phyloP scores from a whole-genome alignment of 805 yeast genomes.

The Dipodascus albidus region DNA sequence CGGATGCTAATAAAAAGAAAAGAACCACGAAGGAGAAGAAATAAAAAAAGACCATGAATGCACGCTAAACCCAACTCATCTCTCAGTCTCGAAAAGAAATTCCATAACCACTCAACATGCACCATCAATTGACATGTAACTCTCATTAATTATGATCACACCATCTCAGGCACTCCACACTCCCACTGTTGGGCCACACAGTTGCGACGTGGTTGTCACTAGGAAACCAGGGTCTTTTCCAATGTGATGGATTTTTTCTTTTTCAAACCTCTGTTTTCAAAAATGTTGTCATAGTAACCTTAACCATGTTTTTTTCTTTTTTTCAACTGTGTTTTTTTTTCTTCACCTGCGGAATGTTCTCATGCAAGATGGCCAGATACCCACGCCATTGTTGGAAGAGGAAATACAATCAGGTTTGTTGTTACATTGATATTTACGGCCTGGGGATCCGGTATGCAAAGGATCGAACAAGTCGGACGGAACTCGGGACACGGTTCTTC shows the following conservation, averaged over 20 bases:
- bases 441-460: too few species aligned
- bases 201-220: not conserved
- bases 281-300: not conserved
- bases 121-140: not conserved
- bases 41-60: conserved; percentile 2
- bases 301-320: not conserved
- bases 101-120: not conserved
- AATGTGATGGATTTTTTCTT: not conserved
- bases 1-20: conserved; percentile 3
- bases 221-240: not conserved
- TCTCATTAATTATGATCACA: conserved; percentile 2
- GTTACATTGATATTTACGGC: not conserved
- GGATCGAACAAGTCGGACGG: too few species aligned
- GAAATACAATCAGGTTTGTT: not conserved
- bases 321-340: not conserved
- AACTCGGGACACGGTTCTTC: too few species aligned
- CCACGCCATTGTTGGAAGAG: not conserved
- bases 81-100: not conserved
- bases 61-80: not conserved
- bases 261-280: not conserved
- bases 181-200: not conserved
- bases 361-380: too few species aligned
- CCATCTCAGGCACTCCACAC: not conserved
- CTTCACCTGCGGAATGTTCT: not conserved
- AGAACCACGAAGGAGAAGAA: conserved; percentile 1